A percentile compares a stretch with the other conserved stretches of the same genome.
Conservation (phyloP, 2,329 filamentous ascomycete genomes). For the Pseudogymnoascus sp. region DNA sequence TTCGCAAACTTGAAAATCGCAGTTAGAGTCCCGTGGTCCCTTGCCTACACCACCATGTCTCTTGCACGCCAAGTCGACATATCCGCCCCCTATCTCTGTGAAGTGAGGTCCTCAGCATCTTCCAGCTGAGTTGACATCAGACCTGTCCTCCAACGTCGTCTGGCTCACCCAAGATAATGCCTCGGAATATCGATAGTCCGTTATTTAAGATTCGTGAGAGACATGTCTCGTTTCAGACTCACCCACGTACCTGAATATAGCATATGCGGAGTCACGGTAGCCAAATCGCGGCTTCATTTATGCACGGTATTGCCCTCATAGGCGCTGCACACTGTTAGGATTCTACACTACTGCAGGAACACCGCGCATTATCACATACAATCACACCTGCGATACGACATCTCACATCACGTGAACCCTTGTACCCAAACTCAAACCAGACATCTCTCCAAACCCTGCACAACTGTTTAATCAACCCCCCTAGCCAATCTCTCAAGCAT, state of each 20-base stretch:
- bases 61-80: too few relatives aligned
- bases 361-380: not conserved
- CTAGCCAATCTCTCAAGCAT: not conserved
- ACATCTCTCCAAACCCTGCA: not conserved
- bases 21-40: too few relatives aligned
- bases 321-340: not conserved
- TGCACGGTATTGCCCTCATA: not conserved
- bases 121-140: not conserved
- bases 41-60: too few relatives aligned
- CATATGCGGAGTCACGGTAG: not conserved
- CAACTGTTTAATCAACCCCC: not conserved
- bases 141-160: not conserved
- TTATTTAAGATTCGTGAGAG: not conserved
- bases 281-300: not conserved
- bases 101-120: not conserved
- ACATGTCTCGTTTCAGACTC: not conserved
- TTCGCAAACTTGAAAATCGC: too few relatives aligned
- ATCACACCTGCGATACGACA: not conserved
- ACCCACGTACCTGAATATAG: conserved; percentile 3
- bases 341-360: not conserved
- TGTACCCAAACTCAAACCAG: not conserved
- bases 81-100: not conserved
- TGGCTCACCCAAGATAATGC: not conserved
- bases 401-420: not conserved
- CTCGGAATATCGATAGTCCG: not conserved